Evolutionary conservation across 2,329 filamentous ascomycete species (phyloP), one percentile per base, ranked within the genome.

Genomic region (Claviceps humidiphila): DNA sequence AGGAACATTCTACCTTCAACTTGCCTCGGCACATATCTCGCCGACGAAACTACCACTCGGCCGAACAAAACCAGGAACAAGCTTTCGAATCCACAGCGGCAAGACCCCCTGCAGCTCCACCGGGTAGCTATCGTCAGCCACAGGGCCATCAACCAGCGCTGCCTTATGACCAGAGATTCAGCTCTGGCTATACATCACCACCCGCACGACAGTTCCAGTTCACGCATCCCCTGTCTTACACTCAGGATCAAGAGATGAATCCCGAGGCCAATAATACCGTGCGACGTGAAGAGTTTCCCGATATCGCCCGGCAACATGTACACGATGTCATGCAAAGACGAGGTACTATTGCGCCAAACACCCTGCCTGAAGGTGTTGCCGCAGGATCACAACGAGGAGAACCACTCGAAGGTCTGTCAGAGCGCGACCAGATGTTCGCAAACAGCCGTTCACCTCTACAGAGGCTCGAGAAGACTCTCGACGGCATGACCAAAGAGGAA

Each of bases 401-500:
- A 20, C 70, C 73, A 5, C 53, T 63, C 43, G 66, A 59, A 49
- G 67, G 63, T 56, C 69, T 66, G 50, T 63, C 66, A 50, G 69
- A 71, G 58, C 71, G 74, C 58, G 70, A 73, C 52, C 78, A 72
- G 73, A 73, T 75, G 71, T 82, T 87, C 69, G 87, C 91, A 62
- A 77, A 84, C 53, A 85, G 94, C 65, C 82, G 87, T 61, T 97
- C 91, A 57, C 93, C 94, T 50, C 76, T 98, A 50, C 91, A 98
- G 68, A 93, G 85, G 72, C 79, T 98, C 59, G 91, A 98, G 72
- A 81, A 87, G 63, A 93, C 88, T 61, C 77, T 97, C 62, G 86
- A 85, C 67, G 89, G 87, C 69, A 91, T 96, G 67, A 95, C 87
- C 66, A 97, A 96, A 67, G 90, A 96, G 69, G 90, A 96, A 68